These are phyloP conservation scores for Sporopachydermia lactativora DNA, from an alignment of 805 yeast species.

Conservation along the genomic window DNA sequence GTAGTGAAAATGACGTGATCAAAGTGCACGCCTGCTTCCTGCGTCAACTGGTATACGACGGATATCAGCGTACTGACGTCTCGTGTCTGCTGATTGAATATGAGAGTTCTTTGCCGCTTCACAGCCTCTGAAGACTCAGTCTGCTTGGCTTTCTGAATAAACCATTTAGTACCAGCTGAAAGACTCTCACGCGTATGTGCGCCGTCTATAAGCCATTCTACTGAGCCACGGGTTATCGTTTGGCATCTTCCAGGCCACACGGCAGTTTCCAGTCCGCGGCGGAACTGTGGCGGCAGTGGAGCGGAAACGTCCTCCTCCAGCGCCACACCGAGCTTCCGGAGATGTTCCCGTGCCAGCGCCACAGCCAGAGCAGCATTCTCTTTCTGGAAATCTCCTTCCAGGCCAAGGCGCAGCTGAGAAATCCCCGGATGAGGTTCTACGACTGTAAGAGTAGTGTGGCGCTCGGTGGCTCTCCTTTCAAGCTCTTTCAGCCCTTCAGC, in stretches of 20 bases:
- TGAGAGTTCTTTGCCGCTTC: conserved; percentile 31
- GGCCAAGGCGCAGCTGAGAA: conserved; percentile 40
- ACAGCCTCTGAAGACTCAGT: conserved; percentile 11
- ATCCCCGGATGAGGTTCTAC: conserved; percentile 32
- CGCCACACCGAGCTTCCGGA: conserved; percentile 29
- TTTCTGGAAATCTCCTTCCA: conserved; percentile 74
- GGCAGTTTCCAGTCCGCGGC: conserved; percentile 47
- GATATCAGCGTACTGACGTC: conserved; percentile 57
- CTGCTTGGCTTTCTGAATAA: conserved; percentile 25
- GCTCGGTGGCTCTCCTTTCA: conserved; percentile 54
- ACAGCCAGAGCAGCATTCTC: conserved; percentile 83
- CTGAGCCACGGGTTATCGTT: conserved; percentile 30
- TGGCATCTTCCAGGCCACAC: conserved; percentile 98
- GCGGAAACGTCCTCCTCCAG: conserved; percentile 10
- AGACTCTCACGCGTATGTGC: conserved; percentile 91
- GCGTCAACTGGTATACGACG: conserved; percentile 32
- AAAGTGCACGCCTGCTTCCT: conserved; percentile 30
- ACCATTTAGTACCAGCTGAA: conserved; percentile 76
- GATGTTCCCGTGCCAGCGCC: conserved; percentile 47
- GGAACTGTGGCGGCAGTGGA: conserved; percentile 13
- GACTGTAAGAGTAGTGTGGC: conserved; percentile 33
- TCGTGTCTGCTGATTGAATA: conserved; percentile 92
- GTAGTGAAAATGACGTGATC: conserved; percentile 80
- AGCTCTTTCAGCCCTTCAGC: conserved; percentile 38
- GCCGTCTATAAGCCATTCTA: conserved; percentile 86